Evolutionary conservation across 2,329 filamentous ascomycete genomes (phyloP).

Genomic region (Ophiostoma himal-ulmi): DNA sequence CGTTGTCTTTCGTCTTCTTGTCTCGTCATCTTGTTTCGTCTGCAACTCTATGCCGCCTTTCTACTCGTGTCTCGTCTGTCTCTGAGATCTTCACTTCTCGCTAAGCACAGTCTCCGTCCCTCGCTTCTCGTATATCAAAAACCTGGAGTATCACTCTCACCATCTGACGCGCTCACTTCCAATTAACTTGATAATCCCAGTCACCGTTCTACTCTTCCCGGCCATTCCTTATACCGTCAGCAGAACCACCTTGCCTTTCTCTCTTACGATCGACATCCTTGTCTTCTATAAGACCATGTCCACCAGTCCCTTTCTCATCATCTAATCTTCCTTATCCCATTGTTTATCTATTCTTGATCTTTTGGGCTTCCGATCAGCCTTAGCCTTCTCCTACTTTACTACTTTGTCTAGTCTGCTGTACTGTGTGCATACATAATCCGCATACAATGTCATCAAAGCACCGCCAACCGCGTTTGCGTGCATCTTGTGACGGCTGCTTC

Average conservation of each 20-base stretch:
- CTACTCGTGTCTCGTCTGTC: background rate
- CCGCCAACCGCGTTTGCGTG: constrained; percentile 31
- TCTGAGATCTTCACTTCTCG: background rate
- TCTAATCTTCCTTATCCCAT: background rate
- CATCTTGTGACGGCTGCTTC: constrained; percentile 51
- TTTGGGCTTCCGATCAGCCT: background rate
- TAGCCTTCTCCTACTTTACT: background rate
- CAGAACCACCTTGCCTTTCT: too few species aligned
- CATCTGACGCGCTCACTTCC: background rate
- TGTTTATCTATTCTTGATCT: background rate
- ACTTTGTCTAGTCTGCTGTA: background rate
- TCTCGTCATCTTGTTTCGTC: background rate
- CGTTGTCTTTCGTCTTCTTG: background rate
- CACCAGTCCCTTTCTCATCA: background rate
- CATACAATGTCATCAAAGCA: constrained; percentile 26
- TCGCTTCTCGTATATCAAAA: background rate
- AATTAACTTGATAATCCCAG: background rate
- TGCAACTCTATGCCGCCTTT: background rate
- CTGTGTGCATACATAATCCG: constrained; percentile 24
- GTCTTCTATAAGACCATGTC: constrained; percentile 15
- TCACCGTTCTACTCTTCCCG: background rate
- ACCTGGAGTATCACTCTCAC: background rate
- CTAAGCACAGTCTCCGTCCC: background rate
- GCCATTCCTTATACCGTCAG: background rate
- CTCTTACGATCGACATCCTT: background rate